phyloP scores from a whole-genome alignment of 257 asterid genomes.

The Solanum chiquidenum region DNA sequence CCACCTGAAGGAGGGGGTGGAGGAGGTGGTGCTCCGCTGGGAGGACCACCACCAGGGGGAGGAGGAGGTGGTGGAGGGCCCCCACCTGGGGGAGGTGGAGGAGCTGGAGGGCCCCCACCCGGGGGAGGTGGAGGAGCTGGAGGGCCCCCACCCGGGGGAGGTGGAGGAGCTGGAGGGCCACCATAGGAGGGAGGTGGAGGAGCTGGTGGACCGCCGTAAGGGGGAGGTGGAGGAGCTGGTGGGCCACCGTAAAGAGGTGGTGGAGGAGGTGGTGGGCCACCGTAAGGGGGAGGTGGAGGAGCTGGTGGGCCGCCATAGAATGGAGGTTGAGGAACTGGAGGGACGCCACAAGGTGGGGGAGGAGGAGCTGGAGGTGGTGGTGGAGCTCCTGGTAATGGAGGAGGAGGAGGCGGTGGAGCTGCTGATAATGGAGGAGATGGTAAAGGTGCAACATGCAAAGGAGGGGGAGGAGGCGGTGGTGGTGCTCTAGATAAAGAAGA shows the following conservation, averaged over 20 bases:
- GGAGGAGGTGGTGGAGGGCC: constrained; percentile 2
- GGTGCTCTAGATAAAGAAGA: neutral
- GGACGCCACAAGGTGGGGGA: neutral
- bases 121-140: neutral
- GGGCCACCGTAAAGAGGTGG: neutral
- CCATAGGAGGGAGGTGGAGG: neutral
- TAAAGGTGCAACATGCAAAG: neutral
- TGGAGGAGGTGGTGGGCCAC: neutral
- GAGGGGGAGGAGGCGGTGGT: neutral
- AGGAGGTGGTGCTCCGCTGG: constrained; percentile 14
- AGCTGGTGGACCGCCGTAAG: neutral
- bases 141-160: fast-evolving
- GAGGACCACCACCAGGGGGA: constrained; percentile 4
- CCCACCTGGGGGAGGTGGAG: neutral
- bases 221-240: neutral
- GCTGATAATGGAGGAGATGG: neutral
- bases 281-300: neutral
- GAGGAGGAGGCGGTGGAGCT: neutral
- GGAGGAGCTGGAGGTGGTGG: neutral
- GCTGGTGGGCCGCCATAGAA: neutral
- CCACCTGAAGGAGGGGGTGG: constrained; percentile 13
- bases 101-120: neutral
- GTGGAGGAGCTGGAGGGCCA: neutral
- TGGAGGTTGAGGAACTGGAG: neutral
- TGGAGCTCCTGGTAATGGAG: neutral